These are phyloP conservation scores for Dysphania ambrosioides DNA, from an alignment of 148 eudicot species.

Conservation along the genomic window DNA sequence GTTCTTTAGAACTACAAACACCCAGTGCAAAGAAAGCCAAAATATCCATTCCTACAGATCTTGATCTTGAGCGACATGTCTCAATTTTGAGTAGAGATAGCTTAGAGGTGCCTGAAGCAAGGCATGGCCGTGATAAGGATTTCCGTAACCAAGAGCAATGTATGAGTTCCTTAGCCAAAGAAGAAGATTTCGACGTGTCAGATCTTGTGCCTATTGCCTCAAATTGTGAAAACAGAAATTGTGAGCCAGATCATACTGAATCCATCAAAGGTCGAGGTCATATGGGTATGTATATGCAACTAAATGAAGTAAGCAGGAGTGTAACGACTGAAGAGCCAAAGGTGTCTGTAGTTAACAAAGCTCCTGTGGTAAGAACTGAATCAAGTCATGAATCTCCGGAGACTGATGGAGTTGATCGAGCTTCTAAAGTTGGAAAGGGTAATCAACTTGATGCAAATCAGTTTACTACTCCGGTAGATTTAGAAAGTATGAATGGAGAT, in stretches of 20 bases:
- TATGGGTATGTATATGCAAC: not conserved
- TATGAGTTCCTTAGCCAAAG: not conserved
- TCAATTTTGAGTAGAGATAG: not conserved
- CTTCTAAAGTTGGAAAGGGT: not conserved
- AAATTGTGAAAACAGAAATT: not conserved
- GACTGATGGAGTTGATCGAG: not conserved
- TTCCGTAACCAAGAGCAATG: not conserved
- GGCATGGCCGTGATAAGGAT: not conserved
- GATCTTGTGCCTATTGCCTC: not conserved
- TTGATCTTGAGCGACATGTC: not conserved
- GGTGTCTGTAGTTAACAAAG: not conserved
- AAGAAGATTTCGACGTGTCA: not conserved
- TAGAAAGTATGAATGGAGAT: constrained; percentile 5
- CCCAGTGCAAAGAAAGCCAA: not conserved
- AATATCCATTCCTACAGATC: not conserved
- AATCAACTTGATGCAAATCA: constrained; percentile 6
- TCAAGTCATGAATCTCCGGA: constrained; percentile 6
- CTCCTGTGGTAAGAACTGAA: not conserved
- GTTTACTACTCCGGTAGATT: not conserved
- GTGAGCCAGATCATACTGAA: not conserved
- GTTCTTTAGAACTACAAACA: constrained; percentile 10
- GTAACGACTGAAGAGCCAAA: not conserved
- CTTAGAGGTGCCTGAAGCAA: not conserved
- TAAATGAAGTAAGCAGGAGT: not conserved
- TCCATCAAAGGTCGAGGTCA: not conserved